phyloP scores from a whole-genome alignment of 2,329 filamentous ascomycete genomes.

The Bisporella sp. region DNA sequence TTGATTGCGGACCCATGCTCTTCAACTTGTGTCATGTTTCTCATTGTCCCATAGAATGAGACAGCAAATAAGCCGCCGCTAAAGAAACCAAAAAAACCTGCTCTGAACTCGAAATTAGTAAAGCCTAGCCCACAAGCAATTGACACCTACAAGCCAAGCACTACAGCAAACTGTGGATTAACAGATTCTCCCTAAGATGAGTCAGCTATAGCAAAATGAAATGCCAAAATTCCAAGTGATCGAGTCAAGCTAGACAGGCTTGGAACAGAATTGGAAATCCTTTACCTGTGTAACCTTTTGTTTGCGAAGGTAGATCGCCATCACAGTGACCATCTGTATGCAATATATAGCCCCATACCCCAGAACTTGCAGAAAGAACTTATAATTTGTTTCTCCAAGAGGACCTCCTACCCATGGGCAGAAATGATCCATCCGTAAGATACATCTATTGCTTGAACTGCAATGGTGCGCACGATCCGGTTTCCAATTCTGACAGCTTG shows the following conservation, averaged over 20 bases:
- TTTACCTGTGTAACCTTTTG: constrained; percentile 29
- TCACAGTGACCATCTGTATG: constrained; percentile 52
- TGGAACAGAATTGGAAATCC: neutral
- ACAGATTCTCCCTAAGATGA: constrained; percentile 16
- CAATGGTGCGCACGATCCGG: constrained; percentile 83
- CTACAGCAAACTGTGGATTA: constrained; percentile 59
- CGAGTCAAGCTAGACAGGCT: neutral
- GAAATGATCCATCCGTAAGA: constrained; percentile 89
- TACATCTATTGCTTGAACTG: constrained; percentile 79
- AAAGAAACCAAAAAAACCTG: constrained; percentile 74
- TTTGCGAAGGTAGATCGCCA: constrained; percentile 53
- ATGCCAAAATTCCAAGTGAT: constrained; percentile 6
- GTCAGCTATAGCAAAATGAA: neutral
- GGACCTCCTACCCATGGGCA: constrained; percentile 97
- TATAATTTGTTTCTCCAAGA: constrained; percentile 79
- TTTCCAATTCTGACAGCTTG: constrained; percentile 78
- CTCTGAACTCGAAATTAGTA: constrained; percentile 24
- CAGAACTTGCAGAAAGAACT: constrained; percentile 87
- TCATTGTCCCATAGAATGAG: constrained; percentile 60
- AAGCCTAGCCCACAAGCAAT: constrained; percentile 1
- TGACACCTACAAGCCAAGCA: constrained; percentile 51
- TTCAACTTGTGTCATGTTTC: constrained; percentile 83
- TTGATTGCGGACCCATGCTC: constrained; percentile 51
- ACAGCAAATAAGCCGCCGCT: constrained; percentile 68
- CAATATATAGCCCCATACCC: constrained; percentile 67